These are phyloP conservation scores for Drechslerella coelobrocha DNA, from an alignment of 2,329 filamentous ascomycete genomes.

Conservation along the genomic window DNA sequence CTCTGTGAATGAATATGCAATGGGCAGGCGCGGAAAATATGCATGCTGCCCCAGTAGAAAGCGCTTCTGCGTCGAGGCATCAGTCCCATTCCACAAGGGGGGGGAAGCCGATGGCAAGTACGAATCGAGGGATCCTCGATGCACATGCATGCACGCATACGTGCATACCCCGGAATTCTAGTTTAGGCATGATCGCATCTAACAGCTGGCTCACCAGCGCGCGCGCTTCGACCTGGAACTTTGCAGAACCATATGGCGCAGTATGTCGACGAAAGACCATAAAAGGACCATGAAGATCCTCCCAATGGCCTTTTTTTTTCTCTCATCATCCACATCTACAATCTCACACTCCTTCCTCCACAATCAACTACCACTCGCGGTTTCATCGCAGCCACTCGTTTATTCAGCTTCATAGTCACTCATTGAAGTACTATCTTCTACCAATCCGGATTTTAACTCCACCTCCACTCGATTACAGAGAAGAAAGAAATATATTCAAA, in stretches of 20 bases:
- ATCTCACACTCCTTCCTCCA: slow-evolving; percentile 11
- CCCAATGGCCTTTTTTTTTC: neutral
- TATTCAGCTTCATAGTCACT: slow-evolving; percentile 38
- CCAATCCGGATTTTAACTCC: slow-evolving; percentile 4
- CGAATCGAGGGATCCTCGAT: neutral
- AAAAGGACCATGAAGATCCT: slow-evolving; percentile 41
- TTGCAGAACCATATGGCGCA: neutral
- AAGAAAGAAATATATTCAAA: slow-evolving; percentile 11
- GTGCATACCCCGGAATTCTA: neutral
- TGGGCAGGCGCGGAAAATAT: no score
- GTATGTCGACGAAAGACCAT: no score
- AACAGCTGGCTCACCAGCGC: neutral
- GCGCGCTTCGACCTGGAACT: neutral
- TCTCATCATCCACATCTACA: slow-evolving; percentile 35
- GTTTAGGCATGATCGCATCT: neutral
- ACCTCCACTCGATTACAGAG: slow-evolving; percentile 1
- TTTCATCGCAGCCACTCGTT: slow-evolving; percentile 43
- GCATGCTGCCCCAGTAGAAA: no score
- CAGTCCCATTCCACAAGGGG: neutral
- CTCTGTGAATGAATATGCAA: no score
- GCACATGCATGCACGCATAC: neutral
- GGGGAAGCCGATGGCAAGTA: neutral
- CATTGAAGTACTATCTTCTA: slow-evolving; percentile 20
- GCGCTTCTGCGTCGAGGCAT: neutral
- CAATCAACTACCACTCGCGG: slow-evolving; percentile 18